A percentile compares a stretch with the other conserved stretches of the same genome.
Conservation (phyloP, 768 basidiomycete genomes). For the Tulasnella sp. region DNA sequence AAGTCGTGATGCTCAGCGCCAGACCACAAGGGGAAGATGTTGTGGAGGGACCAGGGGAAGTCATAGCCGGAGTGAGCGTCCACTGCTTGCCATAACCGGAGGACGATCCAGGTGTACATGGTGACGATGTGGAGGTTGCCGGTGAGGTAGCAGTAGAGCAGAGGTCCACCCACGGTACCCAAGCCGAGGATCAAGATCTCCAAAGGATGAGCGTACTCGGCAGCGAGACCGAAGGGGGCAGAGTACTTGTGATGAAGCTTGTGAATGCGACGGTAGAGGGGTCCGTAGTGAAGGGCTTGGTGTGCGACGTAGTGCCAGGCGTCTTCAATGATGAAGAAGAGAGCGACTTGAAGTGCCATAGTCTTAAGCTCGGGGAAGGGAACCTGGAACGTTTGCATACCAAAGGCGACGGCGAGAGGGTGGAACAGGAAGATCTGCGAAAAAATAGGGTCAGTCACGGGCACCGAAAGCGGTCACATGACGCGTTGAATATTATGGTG, state of each 20-base stretch:
- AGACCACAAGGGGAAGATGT: slow-evolving; percentile 92
- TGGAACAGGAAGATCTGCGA: slow-evolving; percentile 83
- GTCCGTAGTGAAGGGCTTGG: slow-evolving; percentile 76
- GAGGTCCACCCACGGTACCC: slow-evolving; percentile 70
- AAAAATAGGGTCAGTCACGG: not conserved
- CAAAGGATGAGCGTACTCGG: slow-evolving; percentile 95
- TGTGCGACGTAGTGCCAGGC: slow-evolving; percentile 93
- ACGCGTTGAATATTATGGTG: not conserved
- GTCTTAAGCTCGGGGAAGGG: slow-evolving; percentile 71
- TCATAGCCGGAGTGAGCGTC: slow-evolving; percentile 97
- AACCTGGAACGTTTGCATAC: slow-evolving; percentile 88
- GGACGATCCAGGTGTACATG: slow-evolving; percentile 87
- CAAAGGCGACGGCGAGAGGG: slow-evolving; percentile 76
- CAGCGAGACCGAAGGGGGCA: slow-evolving; percentile 93
- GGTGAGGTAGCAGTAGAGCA: slow-evolving; percentile 75
- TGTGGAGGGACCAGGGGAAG: slow-evolving; percentile 95
- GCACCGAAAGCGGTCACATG: not conserved
- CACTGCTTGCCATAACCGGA: slow-evolving; percentile 93
- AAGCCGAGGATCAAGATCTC: slow-evolving; percentile 88
- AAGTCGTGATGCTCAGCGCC: slow-evolving; percentile 98
- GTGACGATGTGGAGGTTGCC: slow-evolving; percentile 82
- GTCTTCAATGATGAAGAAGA: slow-evolving; percentile 96
- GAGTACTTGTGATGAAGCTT: slow-evolving; percentile 97
- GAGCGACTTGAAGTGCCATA: slow-evolving; percentile 66
- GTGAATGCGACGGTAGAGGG: slow-evolving; percentile 87